Evolutionary conservation across 2,329 filamentous ascomycete species (phyloP).

Genomic region (Aspergillus thermomutatus): DNA sequence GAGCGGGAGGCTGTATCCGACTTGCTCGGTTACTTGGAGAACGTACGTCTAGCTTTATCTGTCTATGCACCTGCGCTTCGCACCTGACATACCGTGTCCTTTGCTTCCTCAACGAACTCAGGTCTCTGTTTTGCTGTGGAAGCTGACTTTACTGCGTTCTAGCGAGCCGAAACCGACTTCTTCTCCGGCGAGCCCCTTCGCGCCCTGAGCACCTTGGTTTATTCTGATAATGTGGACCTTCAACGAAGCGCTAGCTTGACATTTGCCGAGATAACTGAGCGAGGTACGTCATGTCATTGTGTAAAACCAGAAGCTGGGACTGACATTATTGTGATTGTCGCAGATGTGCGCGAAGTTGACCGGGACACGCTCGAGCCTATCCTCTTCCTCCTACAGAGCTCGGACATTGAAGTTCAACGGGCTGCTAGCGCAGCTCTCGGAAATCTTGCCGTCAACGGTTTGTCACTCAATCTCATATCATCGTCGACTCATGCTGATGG

Average conservation of each 20-base stretch:
- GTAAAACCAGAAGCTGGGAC: background rate
- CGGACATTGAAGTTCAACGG: slow-evolving; percentile 94
- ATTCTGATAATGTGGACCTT: slow-evolving; percentile 97
- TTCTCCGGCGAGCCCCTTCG: slow-evolving; percentile 93
- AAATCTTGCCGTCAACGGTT: slow-evolving; percentile 95
- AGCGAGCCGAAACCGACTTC: slow-evolving; percentile 97
- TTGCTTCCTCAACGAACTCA: slow-evolving; percentile 19
- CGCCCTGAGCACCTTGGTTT: slow-evolving; percentile 91
- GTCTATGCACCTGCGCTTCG: background rate
- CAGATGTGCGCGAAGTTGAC: slow-evolving; percentile 96
- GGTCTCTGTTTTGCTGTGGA: background rate
- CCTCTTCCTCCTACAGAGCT: slow-evolving; percentile 87
- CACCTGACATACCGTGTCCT: slow-evolving; percentile 22
- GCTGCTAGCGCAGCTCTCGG: slow-evolving; percentile 94
- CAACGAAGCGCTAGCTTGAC: slow-evolving; percentile 96
- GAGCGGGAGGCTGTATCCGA: slow-evolving; percentile 97
- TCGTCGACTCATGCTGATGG: slow-evolving; percentile 40
- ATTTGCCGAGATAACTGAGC: slow-evolving; percentile 97
- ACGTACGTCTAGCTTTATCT: slow-evolving; percentile 57
- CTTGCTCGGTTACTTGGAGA: slow-evolving; percentile 91
- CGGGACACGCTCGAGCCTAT: slow-evolving; percentile 94
- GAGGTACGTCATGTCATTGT: slow-evolving; percentile 59
- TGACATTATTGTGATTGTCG: slow-evolving; percentile 1
- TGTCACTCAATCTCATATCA: slow-evolving; percentile 10
- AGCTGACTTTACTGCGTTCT: slow-evolving; percentile 21